Evolutionary conservation across 371 early-diverging fungal genomes (phyloP).

Genomic region (Rhizopus arrhizus): DNA sequence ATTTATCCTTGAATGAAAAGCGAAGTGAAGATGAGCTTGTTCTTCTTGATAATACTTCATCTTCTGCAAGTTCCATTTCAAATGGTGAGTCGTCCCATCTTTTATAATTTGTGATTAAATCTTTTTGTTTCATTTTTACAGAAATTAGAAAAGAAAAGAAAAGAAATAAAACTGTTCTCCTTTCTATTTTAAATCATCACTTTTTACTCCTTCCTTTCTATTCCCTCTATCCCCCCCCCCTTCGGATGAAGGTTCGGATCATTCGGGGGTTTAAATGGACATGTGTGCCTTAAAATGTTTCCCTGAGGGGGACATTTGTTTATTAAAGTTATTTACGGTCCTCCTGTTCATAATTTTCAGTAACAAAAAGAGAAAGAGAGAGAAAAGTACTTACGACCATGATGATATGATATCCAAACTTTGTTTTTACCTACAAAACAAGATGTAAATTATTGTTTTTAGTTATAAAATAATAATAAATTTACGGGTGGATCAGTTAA

Average conservation of each 20-base stretch:
- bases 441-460: not conserved
- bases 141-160: not conserved
- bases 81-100: constrained; percentile 1
- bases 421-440: constrained; percentile 42
- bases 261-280: too few species aligned
- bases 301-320: not conserved
- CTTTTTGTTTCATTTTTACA: not conserved
- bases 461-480: not conserved
- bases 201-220: too few species aligned
- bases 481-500: constrained; percentile 75
- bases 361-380: not conserved
- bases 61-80: constrained; percentile 3
- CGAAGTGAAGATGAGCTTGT: not conserved
- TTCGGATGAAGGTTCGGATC: too few species aligned
- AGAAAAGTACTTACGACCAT: constrained; percentile 68
- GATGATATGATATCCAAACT: constrained; percentile 83
- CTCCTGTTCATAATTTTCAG: constrained; percentile 3
- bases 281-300: too few species aligned
- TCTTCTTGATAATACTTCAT: not conserved
- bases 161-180: not conserved
- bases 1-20: not conserved
- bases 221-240: too few species aligned
- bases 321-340: constrained; percentile 20
- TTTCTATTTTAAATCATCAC: not conserved
- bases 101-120: not conserved